A percentile compares a stretch with the other conserved stretches of the same genome.
phyloP scores from a whole-genome alignment of 768 basidiomycete genomes.

The Collybiopsis luxurians region DNA sequence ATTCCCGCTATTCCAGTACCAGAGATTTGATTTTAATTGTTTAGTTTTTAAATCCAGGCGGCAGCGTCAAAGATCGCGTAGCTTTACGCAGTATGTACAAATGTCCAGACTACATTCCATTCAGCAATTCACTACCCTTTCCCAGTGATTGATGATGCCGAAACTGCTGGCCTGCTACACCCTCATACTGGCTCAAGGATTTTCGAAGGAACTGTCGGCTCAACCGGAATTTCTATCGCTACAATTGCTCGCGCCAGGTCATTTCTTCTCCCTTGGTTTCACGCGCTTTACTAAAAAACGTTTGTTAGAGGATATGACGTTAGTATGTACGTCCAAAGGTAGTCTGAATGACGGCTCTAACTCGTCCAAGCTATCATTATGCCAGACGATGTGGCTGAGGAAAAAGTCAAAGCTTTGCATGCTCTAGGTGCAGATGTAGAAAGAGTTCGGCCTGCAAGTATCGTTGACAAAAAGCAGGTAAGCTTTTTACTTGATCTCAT shows the following conservation, averaged over 20 bases:
- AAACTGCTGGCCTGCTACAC: constrained; percentile 73
- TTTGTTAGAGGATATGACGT: constrained; percentile 77
- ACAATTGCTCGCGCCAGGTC: constrained; percentile 88
- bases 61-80: constrained; percentile 98
- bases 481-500: constrained; percentile 22
- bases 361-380: constrained; percentile 71
- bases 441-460: constrained; percentile 89
- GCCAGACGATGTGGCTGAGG: constrained; percentile 86
- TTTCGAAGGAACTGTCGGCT: constrained; percentile 96
- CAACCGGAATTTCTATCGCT: constrained; percentile 94
- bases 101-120: background rate
- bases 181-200: constrained; percentile 90
- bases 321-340: constrained; percentile 44
- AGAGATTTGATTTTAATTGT: background rate
- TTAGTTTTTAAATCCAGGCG: constrained; percentile 95
- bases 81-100: constrained; percentile 72
- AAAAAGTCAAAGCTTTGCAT: constrained; percentile 83
- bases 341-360: constrained; percentile 1
- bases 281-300: background rate
- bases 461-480: constrained; percentile 96
- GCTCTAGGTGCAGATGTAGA: constrained; percentile 89
- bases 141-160: constrained; percentile 93
- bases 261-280: constrained; percentile 14
- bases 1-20: background rate
- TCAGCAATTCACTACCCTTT: background rate